Percentiles rank a stretch among this genome's conserved stretches.
Conservation (phyloP, 805 yeast genomes). For the Cyberlindnera maritima region DNA sequence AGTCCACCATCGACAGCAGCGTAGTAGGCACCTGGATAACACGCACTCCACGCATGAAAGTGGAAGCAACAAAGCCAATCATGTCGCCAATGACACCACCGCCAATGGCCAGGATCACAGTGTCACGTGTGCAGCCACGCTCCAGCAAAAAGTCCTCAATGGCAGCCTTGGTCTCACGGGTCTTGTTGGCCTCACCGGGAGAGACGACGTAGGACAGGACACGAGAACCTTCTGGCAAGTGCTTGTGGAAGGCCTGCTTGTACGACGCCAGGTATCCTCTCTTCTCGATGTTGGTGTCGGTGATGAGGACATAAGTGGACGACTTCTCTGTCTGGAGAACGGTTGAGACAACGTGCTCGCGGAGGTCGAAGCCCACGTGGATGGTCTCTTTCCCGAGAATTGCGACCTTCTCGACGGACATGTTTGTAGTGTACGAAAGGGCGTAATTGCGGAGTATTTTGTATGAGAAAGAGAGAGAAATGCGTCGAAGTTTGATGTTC, state of each 20-base stretch:
- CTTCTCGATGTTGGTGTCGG: slow-evolving; percentile 76
- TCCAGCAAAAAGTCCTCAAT: slow-evolving; percentile 85
- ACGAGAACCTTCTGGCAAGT: slow-evolving; percentile 54
- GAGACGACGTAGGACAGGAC: slow-evolving; percentile 71
- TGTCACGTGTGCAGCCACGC: slow-evolving; percentile 93
- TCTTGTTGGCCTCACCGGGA: slow-evolving; percentile 93
- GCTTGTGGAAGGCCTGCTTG: slow-evolving; percentile 38
- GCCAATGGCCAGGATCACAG: slow-evolving; percentile 90
- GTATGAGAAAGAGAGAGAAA: no score
- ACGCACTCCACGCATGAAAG: slow-evolving; percentile 97
- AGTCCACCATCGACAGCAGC: slow-evolving; percentile 93
- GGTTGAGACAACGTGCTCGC: slow-evolving; percentile 68
- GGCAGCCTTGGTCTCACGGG: slow-evolving; percentile 82
- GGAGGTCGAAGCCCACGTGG: slow-evolving; percentile 86
- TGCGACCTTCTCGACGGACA: slow-evolving; percentile 47
- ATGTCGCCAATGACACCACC: slow-evolving; percentile 99
- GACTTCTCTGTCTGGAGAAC: slow-evolving; percentile 62
- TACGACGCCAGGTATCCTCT: slow-evolving; percentile 59
- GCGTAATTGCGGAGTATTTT: no score
- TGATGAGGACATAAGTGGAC: slow-evolving; percentile 88
- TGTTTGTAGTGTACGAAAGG: not conserved
- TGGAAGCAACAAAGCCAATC: slow-evolving; percentile 99
- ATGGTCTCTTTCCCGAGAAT: slow-evolving; percentile 82
- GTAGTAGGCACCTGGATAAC: slow-evolving; percentile 94
- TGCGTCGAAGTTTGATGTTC: no score